Base-by-base conservation (phyloP, 805 yeast genomes). In the Candida insectorum region DNA sequence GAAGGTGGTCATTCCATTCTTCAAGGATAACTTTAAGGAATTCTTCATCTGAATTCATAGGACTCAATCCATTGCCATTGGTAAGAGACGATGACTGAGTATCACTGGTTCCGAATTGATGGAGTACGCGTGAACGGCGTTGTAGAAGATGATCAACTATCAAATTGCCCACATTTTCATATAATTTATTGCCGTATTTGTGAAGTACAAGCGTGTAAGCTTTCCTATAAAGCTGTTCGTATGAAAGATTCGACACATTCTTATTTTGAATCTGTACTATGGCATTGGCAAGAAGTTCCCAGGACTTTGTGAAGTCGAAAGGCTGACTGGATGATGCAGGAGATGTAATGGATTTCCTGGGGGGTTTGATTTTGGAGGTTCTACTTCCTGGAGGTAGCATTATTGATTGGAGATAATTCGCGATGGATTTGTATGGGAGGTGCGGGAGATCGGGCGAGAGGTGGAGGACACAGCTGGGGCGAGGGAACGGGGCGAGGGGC, bases 211-310 rank as follows among this genome's bases (percentile, higher is more conserved):
- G 49, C 20, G 79, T 76, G 53, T 88, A 88, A 0, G 94, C 85
- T 16, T 79, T 77, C 33, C 94, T 63, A 54, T 89, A 89, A 0
- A 88, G 66, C 44, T 81, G 85, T 48, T 88, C 96, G 51, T 85
- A 88, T 1, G 93, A 83, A 17, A 88, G 62, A 36, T 74, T 72
- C 3, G 85, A 75, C 6, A 88, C 88, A 49, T 83, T 77, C 46
- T 84, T 79, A 26, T 70, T 66, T 49, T 79, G 83, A 35, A 89
- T 88, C 46, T 81, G 83, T 11, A 52, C 58, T 22, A 88, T 80
- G 14, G 96, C 95, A 24, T 71, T 64, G 6, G 81, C 58, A 14
- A 88, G 61, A 0, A 75, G 63, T 1, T 51, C 49, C 95, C 96
- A 87, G 0, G 83, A 67, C 32, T 74, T 70, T 12, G 77, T 81